Base-by-base conservation (phyloP, 176 grass and related monocot species). In the Hordeum marinum region DNA sequence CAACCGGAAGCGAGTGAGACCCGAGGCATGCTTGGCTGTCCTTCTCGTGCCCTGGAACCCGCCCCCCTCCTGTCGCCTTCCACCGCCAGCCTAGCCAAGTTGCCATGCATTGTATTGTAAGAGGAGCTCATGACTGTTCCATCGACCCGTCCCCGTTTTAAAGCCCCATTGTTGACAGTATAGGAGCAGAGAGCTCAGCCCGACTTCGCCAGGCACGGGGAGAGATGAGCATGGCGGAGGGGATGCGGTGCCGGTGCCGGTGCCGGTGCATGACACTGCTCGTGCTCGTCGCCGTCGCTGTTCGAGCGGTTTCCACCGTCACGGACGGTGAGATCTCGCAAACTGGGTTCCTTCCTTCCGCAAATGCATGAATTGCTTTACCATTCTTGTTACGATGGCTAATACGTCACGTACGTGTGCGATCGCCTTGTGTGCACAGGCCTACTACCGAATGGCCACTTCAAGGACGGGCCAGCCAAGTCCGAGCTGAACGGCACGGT, bases 381-480 rank as follows among this genome's bases (percentile, higher is more conserved):
- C 17, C 50, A 54, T 20, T 6, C 1, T 41, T 52, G 21, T n/a
- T 63, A 63, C n/a, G n/a, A n/a, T 63, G 23, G 23, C 60, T 11
- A 32, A 72, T 9, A 42, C 13, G n/a, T 43, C 9, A 0, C 21
- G 41, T 8, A 0, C 21, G 41, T 8, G 36, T 43, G 67, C 21
- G 40, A 46, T 17, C 41, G 15, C 25, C 54, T 48, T 68, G 8
- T 46, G 15, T n/a, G 17, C 2, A 4, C 24, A 92, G 91, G 91
- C 12, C 41, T 87, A 24, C 32, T 90, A 20, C 85, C 89, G 9
- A 94, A 94, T 7, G 92, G 92, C 9, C 75, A 82, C 80, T 94
- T 94, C 77, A 87, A 94, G 84, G 46, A 63, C 6, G 81, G 81
- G 7, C 89, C 89, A 23, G 73, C 55, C 41, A 60, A 27, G 41